Evolutionary conservation across 1,139 yeast genomes (phyloP).

Genomic region (Lodderomyces parapsilosis): DNA sequence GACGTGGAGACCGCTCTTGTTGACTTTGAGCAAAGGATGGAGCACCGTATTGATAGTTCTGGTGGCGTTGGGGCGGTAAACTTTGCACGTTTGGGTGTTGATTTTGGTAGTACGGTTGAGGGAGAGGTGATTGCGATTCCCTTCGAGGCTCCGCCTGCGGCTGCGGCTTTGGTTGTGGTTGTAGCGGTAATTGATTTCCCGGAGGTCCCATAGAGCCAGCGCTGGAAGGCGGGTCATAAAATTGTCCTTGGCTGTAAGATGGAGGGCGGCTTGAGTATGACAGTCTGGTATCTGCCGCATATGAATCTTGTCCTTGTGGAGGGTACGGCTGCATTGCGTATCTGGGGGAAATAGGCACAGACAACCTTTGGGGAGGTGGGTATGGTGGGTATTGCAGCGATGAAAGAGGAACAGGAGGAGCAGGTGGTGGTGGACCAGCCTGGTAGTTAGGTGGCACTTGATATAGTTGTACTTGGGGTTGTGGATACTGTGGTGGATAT

Average conservation of each 20-base stretch:
- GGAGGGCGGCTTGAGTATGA: neutral
- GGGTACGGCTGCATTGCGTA: neutral
- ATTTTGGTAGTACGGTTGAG: neutral
- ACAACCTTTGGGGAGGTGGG: neutral
- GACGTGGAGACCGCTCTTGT: neutral
- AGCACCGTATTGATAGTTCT: neutral
- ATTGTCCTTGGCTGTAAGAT: neutral
- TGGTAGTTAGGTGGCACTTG: conserved; percentile 1
- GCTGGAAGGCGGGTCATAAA: neutral
- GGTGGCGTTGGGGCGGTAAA: neutral
- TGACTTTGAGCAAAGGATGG: neutral
- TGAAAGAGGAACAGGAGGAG: conserved; percentile 1
- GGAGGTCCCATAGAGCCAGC: neutral
- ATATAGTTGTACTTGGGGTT: conserved; percentile 6
- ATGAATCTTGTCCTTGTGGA: neutral
- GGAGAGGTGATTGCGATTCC: neutral
- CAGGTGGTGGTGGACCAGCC: conserved; percentile 3
- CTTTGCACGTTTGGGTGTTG: neutral
- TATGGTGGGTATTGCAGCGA: conserved; percentile 5
- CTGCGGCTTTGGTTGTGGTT: neutral
- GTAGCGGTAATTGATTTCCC: neutral
- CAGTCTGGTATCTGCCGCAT: neutral
- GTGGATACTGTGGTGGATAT: conserved; percentile 5
- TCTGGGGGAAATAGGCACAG: neutral
- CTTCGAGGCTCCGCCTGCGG: neutral